Evolutionary conservation across 1,139 yeast species (phyloP).

Genomic region (Meyerozyma smithsonii): DNA sequence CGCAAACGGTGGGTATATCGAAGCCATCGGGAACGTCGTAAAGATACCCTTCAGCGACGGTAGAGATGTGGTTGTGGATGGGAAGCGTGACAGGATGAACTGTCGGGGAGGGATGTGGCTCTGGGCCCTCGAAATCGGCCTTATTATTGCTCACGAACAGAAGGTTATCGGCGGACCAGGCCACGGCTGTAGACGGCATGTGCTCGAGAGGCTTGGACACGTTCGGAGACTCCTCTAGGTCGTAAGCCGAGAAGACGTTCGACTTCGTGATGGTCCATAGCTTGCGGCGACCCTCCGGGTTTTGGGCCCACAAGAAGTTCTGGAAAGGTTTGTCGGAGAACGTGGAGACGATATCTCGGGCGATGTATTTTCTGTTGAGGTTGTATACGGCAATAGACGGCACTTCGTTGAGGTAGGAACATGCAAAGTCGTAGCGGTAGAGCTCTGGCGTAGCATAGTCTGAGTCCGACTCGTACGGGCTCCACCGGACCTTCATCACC

Average conservation of each 20-base stretch:
- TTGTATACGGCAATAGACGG: slow-evolving; percentile 71
- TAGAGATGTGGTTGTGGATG: slow-evolving; percentile 39
- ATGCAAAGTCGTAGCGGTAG: slow-evolving; percentile 63
- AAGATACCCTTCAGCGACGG: slow-evolving; percentile 40
- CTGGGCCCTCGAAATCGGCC: slow-evolving; percentile 29
- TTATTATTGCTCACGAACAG: slow-evolving; percentile 51
- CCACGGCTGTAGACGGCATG: slow-evolving; percentile 46
- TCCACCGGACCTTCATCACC: slow-evolving; percentile 70
- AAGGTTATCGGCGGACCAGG: slow-evolving; percentile 50
- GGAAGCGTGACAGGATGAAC: slow-evolving; percentile 39
- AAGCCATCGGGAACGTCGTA: slow-evolving; percentile 46
- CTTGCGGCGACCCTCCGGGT: slow-evolving; percentile 19
- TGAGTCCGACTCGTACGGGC: slow-evolving; percentile 22
- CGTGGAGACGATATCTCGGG: slow-evolving; percentile 60
- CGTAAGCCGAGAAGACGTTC: slow-evolving; percentile 48
- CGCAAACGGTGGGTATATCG: slow-evolving; percentile 49
- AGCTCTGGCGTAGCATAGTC: slow-evolving; percentile 15
- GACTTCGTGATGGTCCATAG: slow-evolving; percentile 46
- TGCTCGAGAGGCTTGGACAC: slow-evolving; percentile 51
- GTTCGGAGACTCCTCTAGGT: slow-evolving; percentile 35
- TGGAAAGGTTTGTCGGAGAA: slow-evolving; percentile 43
- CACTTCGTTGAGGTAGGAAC: slow-evolving; percentile 74
- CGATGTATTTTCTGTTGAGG: slow-evolving; percentile 68
- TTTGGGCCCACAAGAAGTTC: slow-evolving; percentile 41
- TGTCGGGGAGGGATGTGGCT: slow-evolving; percentile 19